These are phyloP conservation scores for Rhamnella rubrinervis DNA, from an alignment of 331 rosid genomes.

Conservation along the genomic window DNA sequence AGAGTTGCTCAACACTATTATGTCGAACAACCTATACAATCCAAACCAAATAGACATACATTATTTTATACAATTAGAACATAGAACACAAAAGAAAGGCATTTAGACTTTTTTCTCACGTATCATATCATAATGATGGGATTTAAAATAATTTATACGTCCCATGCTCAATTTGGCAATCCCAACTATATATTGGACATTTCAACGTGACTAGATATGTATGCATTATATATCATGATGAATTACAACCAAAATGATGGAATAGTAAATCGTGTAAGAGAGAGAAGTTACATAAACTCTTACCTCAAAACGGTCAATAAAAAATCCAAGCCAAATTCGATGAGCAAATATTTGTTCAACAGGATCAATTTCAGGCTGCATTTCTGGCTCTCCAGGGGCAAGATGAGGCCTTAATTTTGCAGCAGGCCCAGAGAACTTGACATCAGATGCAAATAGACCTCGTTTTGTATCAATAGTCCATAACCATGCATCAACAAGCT, in stretches of 20 bases:
- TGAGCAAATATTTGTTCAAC: constrained; percentile 95
- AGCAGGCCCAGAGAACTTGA: constrained; percentile 78
- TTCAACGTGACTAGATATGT: no score
- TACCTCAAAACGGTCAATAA: constrained; percentile 98
- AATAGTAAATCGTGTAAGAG: background rate
- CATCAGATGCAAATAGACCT: constrained; percentile 86
- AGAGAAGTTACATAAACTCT: constrained; percentile 29
- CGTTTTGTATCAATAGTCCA: constrained; percentile 98
- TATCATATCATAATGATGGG: no score
- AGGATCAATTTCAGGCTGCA: constrained; percentile 60
- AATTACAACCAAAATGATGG: background rate
- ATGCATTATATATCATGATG: no score
- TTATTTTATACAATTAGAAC: constrained; percentile 12
- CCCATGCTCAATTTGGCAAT: no score
- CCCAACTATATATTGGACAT: no score
- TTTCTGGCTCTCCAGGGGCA: constrained; percentile 89
- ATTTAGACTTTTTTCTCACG: no score
- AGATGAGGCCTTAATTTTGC: constrained; percentile 93
- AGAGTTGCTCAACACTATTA: constrained; percentile 94
- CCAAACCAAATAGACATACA: constrained; percentile 19
- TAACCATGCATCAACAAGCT: constrained; percentile 98
- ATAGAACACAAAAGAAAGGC: background rate
- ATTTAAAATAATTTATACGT: no score
- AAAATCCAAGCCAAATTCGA: constrained; percentile 95
- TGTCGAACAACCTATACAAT: constrained; percentile 80